Evolutionary conservation across 805 yeast species (phyloP), one percentile per base, ranked within the genome.

Genomic region (Cyberlindnera veronae): DNA sequence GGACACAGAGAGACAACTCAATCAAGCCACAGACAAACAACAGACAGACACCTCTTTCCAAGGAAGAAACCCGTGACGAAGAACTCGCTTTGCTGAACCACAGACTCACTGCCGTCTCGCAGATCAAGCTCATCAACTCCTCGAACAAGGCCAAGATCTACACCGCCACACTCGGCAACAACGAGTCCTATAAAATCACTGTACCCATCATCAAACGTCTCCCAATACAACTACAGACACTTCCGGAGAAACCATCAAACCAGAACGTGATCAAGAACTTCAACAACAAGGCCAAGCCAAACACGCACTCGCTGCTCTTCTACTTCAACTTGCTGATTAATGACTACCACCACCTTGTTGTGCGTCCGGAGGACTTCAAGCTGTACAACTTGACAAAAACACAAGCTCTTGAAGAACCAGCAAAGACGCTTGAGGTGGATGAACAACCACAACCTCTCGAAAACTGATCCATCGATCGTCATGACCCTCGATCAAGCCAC

Each of bases 261-360:
- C 23, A 11, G 4, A 29, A 50, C 30, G 52, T 51, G 4, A 41
- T 56, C 10, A 53, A 38, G 37, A 56, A 56, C 44, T 56, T 56
- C 38, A 56, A 56, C 37, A 17, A 18, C 28, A 53, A 49, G 30
- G 42, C 34, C 2, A 45, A 44, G 33, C 12, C 39, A 8, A 45
- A 37, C 26, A 45, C 50, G 16, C 40, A 39, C 14, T 36, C 48
- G 3, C 29, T 50, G 2, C n/a, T 50, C 20, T 55, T 54, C 36
- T 44, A 45, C 29, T 17, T 51, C 13, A 56, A 56, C 38, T 36
- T 40, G 20, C 35, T 56, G 15, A 34, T 55, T 14, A 53, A 55
- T 32, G 52, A 51, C 26, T 22, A 44, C 29, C 52, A 51, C 4
- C 45, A 39, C n/a, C 31, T 55, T 6, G 35, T 22, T 15, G 18